A percentile compares a stretch with the other conserved stretches of the same genome.
Evolutionary conservation across 495 filamentous ascomycete genomes (phyloP).

Genomic region (Aspergillus sparsus): DNA sequence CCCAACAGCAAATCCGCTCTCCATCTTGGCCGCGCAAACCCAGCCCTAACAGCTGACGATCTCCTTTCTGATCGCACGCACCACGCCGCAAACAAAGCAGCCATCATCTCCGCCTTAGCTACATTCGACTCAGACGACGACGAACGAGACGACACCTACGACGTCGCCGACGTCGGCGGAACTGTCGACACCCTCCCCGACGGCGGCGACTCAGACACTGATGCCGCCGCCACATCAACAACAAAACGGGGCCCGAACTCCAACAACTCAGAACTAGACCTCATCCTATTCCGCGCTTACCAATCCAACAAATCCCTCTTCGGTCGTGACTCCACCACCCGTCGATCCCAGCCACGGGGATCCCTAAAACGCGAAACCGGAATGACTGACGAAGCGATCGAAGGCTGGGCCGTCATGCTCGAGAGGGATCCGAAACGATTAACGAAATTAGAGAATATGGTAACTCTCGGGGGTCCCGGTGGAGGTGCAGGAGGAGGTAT

Average conservation of each 20-base stretch:
- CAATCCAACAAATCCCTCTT: slow-evolving; percentile 64
- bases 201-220: slow-evolving; percentile 42
- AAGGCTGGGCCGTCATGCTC: slow-evolving; percentile 92
- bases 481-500: slow-evolving; percentile 30
- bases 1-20: slow-evolving; percentile 54
- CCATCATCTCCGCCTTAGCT: slow-evolving; percentile 87
- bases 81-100: slow-evolving; percentile 71
- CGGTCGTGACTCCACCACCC: slow-evolving; percentile 64
- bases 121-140: slow-evolving; percentile 94
- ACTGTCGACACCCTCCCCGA: slow-evolving; percentile 60
- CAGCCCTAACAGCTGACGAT: slow-evolving; percentile 62
- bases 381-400: slow-evolving; percentile 92
- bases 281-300: slow-evolving; percentile 66
- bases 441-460: slow-evolving; percentile 65
- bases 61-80: slow-evolving; percentile 54
- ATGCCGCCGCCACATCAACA: slow-evolving; percentile 40
- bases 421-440: slow-evolving; percentile 65
- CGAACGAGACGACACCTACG: slow-evolving; percentile 97
- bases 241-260: slow-evolving; percentile 26
- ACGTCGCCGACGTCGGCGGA: slow-evolving; percentile 85
- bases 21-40: slow-evolving; percentile 73
- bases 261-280: slow-evolving; percentile 35
- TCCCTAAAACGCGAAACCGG: slow-evolving; percentile 74
- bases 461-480: slow-evolving; percentile 55
- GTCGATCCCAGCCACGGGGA: slow-evolving; percentile 60